phyloP scores from a whole-genome alignment of 441 rosid species.

The Eutrema salsugineum region DNA sequence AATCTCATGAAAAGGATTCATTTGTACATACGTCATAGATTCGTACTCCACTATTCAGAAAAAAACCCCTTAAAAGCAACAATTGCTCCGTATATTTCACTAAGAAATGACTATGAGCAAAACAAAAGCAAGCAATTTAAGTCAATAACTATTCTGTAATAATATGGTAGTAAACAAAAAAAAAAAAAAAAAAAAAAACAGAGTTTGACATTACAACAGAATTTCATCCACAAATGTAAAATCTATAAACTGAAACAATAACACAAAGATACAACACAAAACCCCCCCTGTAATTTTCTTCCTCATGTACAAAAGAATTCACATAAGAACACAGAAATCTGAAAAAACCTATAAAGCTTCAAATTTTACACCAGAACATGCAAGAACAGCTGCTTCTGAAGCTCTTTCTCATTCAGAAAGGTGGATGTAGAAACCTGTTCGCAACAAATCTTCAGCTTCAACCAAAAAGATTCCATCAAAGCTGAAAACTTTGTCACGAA shows the following conservation, averaged over 20 bases:
- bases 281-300: slow-evolving; percentile 14
- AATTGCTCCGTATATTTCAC: background rate
- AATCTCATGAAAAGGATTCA: background rate
- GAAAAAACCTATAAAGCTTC: slow-evolving; percentile 5
- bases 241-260: slow-evolving; percentile 24
- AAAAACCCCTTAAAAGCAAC: background rate
- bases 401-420: slow-evolving; percentile 13
- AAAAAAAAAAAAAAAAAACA: background rate
- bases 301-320: slow-evolving; percentile 35
- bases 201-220: slow-evolving; percentile 8
- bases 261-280: slow-evolving; percentile 19
- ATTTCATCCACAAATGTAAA: slow-evolving; percentile 13
- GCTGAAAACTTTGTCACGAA: background rate
- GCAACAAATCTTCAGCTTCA: background rate
- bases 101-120: background rate
- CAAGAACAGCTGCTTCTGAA: background rate
- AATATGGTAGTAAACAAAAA: background rate
- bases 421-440: background rate
- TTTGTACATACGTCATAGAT: slow-evolving; percentile 12
- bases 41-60: background rate
- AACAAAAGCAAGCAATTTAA: background rate
- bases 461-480: background rate
- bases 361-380: slow-evolving; percentile 8
- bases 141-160: background rate
- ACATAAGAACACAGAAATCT: slow-evolving; percentile 11